Conservation (phyloP, 1,139 yeast species). For the Diutina pseudorugosa region DNA sequence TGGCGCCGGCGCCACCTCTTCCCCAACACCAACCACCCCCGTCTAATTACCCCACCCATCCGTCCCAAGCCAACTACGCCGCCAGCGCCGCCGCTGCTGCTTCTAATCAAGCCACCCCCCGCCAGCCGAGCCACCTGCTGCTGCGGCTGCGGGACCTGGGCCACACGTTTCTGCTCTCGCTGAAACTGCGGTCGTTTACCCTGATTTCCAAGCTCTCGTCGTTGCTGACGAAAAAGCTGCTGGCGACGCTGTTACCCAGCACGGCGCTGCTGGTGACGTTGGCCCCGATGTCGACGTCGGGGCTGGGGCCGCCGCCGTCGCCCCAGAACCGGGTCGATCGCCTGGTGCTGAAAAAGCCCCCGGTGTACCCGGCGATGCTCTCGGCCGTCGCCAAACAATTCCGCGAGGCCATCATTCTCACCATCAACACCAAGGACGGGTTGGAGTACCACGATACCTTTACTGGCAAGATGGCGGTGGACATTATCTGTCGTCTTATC, state of each 20-base stretch:
- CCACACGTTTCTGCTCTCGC: slow-evolving; percentile 28
- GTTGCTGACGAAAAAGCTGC: slow-evolving; percentile 26
- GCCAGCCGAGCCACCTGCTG: background rate
- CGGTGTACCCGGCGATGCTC: slow-evolving; percentile 79
- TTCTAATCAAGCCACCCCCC: background rate
- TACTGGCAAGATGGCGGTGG: slow-evolving; percentile 91
- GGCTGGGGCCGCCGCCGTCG: slow-evolving; percentile 9
- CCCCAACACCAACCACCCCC: background rate
- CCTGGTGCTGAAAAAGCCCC: slow-evolving; percentile 31
- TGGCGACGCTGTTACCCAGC: background rate
- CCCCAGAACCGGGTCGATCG: background rate
- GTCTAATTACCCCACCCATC: background rate
- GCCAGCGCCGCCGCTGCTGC: background rate
- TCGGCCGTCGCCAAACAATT: slow-evolving; percentile 78
- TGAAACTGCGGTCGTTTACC: slow-evolving; percentile 32
- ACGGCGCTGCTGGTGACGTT: slow-evolving; percentile 5
- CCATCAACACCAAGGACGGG: slow-evolving; percentile 87
- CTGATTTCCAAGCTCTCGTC: slow-evolving; percentile 30
- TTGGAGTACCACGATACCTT: slow-evolving; percentile 89
- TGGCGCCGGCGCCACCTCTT: background rate
- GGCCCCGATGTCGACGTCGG: background rate
- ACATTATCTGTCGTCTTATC: slow-evolving; percentile 70
- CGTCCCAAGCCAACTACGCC: background rate
- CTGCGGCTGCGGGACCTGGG: background rate
- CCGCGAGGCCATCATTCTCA: slow-evolving; percentile 55